Evolutionary conservation across 1,139 yeast species (phyloP).

Genomic region (Hemisphaericaspora xylanilytica): DNA sequence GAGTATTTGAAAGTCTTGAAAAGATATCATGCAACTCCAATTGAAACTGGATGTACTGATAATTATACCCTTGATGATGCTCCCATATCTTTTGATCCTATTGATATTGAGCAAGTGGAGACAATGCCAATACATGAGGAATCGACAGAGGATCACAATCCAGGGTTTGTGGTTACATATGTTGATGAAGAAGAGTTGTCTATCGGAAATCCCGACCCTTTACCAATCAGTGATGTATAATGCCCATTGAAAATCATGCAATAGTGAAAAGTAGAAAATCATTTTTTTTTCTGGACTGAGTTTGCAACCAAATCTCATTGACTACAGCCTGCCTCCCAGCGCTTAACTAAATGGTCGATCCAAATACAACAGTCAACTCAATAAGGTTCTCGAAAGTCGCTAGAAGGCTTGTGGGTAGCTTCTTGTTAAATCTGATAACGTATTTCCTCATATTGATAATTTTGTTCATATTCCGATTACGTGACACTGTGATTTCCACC

Average conservation of each 20-base stretch:
- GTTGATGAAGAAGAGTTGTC: conserved; percentile 3
- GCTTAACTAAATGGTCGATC: conserved; percentile 1
- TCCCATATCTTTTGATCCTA: conserved; percentile 6
- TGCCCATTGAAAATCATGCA: no score
- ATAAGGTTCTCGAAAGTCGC: conserved; percentile 7
- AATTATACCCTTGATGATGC: not conserved
- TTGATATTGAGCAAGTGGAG: conserved; percentile 5
- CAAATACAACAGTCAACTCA: conserved; percentile 3
- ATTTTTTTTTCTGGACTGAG: no score
- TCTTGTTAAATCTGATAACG: conserved; percentile 9
- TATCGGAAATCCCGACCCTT: conserved; percentile 1
- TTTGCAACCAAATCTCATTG: conserved; percentile 11
- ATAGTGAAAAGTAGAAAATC: no score
- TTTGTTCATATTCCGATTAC: conserved; percentile 8
- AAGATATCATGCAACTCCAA: conserved; percentile 1
- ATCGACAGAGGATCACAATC: conserved; percentile 4
- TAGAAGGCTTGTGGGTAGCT: conserved; percentile 8
- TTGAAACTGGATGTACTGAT: not conserved
- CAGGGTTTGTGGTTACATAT: conserved; percentile 9
- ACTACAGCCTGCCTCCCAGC: no score
- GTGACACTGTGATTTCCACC: conserved; percentile 4
- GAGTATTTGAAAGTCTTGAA: not conserved
- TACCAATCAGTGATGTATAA: no score
- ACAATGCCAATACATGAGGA: conserved; percentile 4
- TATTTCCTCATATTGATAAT: conserved; percentile 8